These are phyloP conservation scores for Oldenlandia corymbosa DNA, from an alignment of 257 asterid species.

Conservation along the genomic window DNA sequence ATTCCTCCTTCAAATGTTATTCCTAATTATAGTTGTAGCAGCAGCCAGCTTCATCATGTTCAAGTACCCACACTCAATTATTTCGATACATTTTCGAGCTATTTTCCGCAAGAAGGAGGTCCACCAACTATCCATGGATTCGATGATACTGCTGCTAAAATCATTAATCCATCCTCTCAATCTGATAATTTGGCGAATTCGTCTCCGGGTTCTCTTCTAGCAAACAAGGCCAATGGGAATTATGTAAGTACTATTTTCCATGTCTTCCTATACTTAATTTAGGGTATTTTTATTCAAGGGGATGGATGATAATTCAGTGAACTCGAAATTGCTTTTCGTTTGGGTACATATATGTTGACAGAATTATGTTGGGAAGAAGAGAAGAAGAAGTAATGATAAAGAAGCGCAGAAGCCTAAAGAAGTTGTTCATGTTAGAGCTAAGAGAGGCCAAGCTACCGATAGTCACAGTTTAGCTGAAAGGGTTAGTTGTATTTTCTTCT, in stretches of 20 bases:
- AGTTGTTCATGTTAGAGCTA: conserved; percentile 97
- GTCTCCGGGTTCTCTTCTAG: conserved; percentile 26
- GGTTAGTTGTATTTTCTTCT: conserved; percentile 29
- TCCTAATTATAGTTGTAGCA: not conserved
- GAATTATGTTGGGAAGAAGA: conserved; percentile 54
- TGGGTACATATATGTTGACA: conserved; percentile 7
- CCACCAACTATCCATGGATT: conserved; percentile 18
- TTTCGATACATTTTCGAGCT: conserved; percentile 35
- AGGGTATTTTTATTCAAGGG: too few species aligned
- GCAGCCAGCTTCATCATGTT: not conserved
- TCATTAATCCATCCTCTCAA: conserved; percentile 23
- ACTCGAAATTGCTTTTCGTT: not conserved
- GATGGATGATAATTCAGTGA: too few species aligned
- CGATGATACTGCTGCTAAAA: conserved; percentile 6
- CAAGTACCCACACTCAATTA: not conserved
- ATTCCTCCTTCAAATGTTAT: too few species aligned
- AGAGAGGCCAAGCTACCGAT: conserved; percentile 98
- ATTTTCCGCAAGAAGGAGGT: conserved; percentile 30
- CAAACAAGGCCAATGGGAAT: conserved; percentile 24
- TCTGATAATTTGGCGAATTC: conserved; percentile 27
- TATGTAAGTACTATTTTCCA: conserved; percentile 15
- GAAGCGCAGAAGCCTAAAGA: conserved; percentile 60
- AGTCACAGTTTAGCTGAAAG: conserved; percentile 98
- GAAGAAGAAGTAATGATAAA: conserved; percentile 46
- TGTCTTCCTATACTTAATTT: not conserved